Evolutionary conservation across 129 eudicot genomes (phyloP).

Genomic region (Erigeron canadensis): DNA sequence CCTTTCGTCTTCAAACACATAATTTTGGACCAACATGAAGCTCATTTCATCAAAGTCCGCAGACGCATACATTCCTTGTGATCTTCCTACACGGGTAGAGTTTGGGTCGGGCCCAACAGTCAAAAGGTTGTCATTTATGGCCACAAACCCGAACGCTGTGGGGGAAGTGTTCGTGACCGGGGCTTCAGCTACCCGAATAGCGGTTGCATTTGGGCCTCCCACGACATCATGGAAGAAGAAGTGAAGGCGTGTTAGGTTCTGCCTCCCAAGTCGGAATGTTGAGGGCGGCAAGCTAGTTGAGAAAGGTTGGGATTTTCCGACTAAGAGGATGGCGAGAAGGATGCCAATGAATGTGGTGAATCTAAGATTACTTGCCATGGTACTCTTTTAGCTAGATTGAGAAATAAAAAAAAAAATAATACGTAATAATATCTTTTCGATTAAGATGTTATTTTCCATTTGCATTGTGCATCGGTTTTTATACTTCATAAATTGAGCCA

Average conservation of each 20-base stretch:
- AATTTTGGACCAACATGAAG: not conserved
- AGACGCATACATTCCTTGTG: too few species aligned
- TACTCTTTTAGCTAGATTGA: too few species aligned
- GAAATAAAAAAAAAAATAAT: too few species aligned
- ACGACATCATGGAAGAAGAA: slow-evolving; percentile 15
- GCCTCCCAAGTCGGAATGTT: not conserved
- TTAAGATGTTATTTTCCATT: too few species aligned
- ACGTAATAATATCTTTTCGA: too few species aligned
- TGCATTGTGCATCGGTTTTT: too few species aligned
- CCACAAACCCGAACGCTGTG: not conserved
- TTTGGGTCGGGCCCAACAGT: not conserved
- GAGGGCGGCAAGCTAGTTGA: slow-evolving; percentile 9
- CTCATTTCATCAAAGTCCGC: too few species aligned
- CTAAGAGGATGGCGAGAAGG: too few species aligned
- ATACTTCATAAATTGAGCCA: too few species aligned
- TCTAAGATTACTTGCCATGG: too few species aligned
- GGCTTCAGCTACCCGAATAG: slow-evolving; percentile 12
- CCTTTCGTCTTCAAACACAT: slow-evolving; percentile 35
- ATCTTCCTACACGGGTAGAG: not conserved
- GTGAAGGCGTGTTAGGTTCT: slow-evolving; percentile 16
- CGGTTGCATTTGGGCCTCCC: slow-evolving; percentile 20
- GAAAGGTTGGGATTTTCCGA: not conserved
- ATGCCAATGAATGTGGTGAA: too few species aligned
- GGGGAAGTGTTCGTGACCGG: not conserved
- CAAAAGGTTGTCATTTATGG: not conserved